Evolutionary conservation across 2,329 filamentous ascomycete genomes (phyloP).

Genomic region (Fusarium dlaminii): DNA sequence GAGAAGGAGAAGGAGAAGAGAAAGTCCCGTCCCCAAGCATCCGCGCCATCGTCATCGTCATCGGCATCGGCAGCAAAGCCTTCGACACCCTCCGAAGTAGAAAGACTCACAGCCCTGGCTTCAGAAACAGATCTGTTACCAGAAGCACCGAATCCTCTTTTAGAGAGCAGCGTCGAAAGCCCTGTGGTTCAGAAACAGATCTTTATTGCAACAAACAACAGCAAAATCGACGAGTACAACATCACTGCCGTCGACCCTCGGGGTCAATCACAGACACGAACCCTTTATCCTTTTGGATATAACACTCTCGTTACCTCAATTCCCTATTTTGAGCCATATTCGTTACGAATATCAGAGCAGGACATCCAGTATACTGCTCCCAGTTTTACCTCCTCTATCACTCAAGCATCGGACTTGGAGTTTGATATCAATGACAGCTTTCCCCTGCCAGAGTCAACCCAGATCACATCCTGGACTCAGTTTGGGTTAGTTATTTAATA

Average conservation of each 20-base stretch:
- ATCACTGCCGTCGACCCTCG: neutral
- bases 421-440: neutral
- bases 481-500: neutral
- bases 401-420: neutral
- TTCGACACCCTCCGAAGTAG: too few relatives aligned
- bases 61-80: neutral
- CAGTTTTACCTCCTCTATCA: neutral
- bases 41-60: neutral
- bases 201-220: neutral
- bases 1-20: neutral
- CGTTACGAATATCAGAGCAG: neutral
- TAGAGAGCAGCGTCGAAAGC: neutral
- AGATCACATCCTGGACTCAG: neutral
- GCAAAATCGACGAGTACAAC: neutral
- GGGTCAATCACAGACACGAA: neutral
- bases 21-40: neutral
- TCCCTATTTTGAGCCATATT: neutral
- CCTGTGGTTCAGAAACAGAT: neutral
- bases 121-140: too few relatives aligned
- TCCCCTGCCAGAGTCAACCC: neutral
- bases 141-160: neutral
- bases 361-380: neutral
- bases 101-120: neutral
- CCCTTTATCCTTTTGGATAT: neutral
- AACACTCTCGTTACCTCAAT: neutral